Evolutionary conservation across 163 green algal species (phyloP).

Genomic region (Prototheca stagnorum): DNA sequence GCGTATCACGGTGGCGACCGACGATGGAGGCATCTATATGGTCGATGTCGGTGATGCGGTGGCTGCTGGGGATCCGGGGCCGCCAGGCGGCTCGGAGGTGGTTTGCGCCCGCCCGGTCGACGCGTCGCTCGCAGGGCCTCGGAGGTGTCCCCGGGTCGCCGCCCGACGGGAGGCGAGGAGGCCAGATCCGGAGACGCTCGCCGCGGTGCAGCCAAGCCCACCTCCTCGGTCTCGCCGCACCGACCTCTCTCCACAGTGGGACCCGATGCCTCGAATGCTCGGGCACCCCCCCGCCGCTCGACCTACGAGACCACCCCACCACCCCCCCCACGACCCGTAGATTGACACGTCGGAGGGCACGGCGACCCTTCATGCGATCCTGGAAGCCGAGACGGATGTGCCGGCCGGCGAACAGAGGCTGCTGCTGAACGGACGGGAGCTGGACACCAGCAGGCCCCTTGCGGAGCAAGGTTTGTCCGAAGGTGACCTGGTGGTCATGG

Average conservation of each 20-base stretch:
- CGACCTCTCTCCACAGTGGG: neutral
- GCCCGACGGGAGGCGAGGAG: neutral
- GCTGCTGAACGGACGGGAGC: constrained; percentile 17
- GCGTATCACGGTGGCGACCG: too few species aligned
- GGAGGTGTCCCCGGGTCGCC: neutral
- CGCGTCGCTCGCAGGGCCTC: too few species aligned
- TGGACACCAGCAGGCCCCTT: constrained; percentile 16
- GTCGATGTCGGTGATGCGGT: too few species aligned
- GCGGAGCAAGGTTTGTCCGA: constrained; percentile 10
- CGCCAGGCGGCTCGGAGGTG: too few species aligned
- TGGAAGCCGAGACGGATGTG: constrained; percentile 51
- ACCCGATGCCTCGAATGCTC: neutral
- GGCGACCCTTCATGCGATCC: constrained; percentile 45
- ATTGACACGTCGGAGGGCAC: constrained; percentile 14
- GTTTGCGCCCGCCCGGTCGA: too few species aligned
- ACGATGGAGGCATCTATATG: too few species aligned
- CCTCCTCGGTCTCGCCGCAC: neutral
- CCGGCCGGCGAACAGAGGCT: constrained; percentile 34
- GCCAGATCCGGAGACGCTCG: neutral
- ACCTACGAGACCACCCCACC: neutral
- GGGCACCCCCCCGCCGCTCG: too few species aligned
- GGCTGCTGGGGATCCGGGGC: too few species aligned
- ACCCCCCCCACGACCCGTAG: neutral
- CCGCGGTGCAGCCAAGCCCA: neutral
- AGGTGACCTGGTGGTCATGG: constrained; percentile 33